A percentile compares a stretch with the other conserved stretches of the same genome.
These are phyloP conservation scores for Trifolium fragiferum DNA, from an alignment of 306 rosid genomes.

Conservation along the genomic window DNA sequence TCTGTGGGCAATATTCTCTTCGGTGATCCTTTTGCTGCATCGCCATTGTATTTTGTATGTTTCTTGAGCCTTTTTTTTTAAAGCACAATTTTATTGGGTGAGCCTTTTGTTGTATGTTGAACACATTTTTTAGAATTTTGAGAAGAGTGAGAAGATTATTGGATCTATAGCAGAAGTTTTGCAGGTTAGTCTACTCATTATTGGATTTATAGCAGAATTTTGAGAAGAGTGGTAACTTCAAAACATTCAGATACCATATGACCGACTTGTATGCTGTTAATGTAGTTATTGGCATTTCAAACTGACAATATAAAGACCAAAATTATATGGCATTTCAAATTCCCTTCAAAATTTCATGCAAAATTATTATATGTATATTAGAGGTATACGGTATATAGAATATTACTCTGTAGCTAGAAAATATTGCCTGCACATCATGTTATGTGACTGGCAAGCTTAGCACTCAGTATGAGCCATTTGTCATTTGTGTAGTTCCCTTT, in stretches of 20 bases:
- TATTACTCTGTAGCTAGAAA: not conserved
- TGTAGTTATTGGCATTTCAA: slow-evolving; percentile 34
- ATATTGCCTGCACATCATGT: slow-evolving; percentile 25
- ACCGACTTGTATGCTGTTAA: slow-evolving; percentile 35
- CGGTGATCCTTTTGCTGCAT: slow-evolving; percentile 61
- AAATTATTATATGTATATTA: slow-evolving; percentile 3
- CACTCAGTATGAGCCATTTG: slow-evolving; percentile 8
- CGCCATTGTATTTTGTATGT: slow-evolving; percentile 69
- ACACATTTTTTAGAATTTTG: slow-evolving; percentile 34
- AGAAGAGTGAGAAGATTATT: slow-evolving; percentile 46
- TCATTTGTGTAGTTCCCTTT: not conserved
- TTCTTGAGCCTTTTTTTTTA: slow-evolving; percentile 59
- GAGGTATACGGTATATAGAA: not conserved
- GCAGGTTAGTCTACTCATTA: slow-evolving; percentile 36
- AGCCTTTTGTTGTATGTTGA: slow-evolving; percentile 44
- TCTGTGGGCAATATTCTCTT: slow-evolving; percentile 66
- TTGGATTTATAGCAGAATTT: too few species aligned
- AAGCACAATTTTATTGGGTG: slow-evolving; percentile 29
- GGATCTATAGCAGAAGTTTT: slow-evolving; percentile 44
- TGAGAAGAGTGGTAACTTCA: slow-evolving; percentile 29
- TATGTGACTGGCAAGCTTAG: not conserved
- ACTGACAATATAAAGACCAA: slow-evolving; percentile 31
- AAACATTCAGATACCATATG: slow-evolving; percentile 17
- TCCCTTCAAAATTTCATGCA: slow-evolving; percentile 33
- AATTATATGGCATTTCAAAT: slow-evolving; percentile 4